phyloP scores from a whole-genome alignment of 2,329 filamentous ascomycete genomes.

The Fusarium verticillioides region DNA sequence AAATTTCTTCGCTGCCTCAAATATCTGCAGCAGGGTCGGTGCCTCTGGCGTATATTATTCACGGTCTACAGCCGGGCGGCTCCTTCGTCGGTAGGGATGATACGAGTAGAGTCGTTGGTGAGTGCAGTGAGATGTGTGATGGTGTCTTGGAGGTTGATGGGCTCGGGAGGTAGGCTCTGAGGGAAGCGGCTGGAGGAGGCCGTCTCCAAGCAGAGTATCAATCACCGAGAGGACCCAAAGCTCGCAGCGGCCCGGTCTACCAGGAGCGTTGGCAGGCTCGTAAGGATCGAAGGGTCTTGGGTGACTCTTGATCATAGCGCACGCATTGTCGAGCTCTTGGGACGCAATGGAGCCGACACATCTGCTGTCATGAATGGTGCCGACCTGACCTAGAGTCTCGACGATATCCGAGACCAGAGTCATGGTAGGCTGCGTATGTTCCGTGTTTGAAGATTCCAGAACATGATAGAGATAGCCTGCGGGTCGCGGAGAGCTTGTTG shows the following conservation, averaged over 20 bases:
- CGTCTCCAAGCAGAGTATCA: conserved; percentile 15
- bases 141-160: conserved; percentile 32
- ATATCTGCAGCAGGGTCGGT: background rate
- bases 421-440: conserved; percentile 2
- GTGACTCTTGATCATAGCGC: conserved; percentile 16
- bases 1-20: background rate
- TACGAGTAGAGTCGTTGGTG: conserved; percentile 38
- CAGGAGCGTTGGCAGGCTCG: background rate
- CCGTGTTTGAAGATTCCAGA: background rate
- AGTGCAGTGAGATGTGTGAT: conserved; percentile 34
- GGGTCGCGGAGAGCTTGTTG: conserved; percentile 12
- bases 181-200: conserved; percentile 27
- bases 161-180: background rate
- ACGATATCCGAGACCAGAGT: conserved; percentile 16
- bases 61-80: conserved; percentile 1
- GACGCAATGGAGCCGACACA: conserved; percentile 38
- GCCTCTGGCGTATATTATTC: background rate
- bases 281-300: background rate
- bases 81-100: conserved; percentile 38
- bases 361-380: conserved; percentile 15
- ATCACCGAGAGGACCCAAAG: conserved; percentile 24
- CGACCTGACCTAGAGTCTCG: conserved; percentile 6
- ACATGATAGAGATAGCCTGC: conserved; percentile 27
- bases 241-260: conserved; percentile 4
- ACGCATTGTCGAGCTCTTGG: conserved; percentile 28